These are phyloP conservation scores for Medicago arabica DNA, from an alignment of 306 rosid genomes.

Conservation along the genomic window DNA sequence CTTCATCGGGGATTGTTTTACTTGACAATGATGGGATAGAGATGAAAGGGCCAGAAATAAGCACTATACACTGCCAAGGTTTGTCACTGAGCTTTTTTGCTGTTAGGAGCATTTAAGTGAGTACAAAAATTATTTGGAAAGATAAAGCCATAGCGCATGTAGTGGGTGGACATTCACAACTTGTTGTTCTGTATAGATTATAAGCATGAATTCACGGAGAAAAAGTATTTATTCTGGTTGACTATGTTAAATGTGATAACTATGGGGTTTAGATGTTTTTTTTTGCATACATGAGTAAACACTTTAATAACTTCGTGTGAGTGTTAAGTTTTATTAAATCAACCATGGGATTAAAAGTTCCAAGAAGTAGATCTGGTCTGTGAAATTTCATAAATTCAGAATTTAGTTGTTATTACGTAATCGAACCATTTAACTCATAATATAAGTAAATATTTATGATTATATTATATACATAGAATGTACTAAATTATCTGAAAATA, in stretches of 20 bases:
- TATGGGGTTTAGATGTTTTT: constrained; percentile 9
- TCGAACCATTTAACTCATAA: not conserved
- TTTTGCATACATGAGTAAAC: not conserved
- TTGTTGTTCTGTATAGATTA: not conserved
- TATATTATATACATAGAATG: not conserved
- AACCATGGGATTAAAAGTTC: not conserved
- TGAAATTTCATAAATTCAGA: constrained; percentile 10
- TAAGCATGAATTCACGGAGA: constrained; percentile 18
- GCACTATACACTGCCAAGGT: constrained; percentile 82
- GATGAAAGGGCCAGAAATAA: constrained; percentile 70
- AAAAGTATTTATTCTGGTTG: constrained; percentile 24
- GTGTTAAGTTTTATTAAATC: not conserved
- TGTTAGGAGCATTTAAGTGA: constrained; percentile 20
- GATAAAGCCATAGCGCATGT: constrained; percentile 17
- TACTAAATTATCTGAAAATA: not conserved
- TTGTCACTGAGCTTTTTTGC: constrained; percentile 49
- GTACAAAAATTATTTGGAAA: constrained; percentile 9
- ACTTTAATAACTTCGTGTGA: not conserved
- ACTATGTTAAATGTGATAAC: constrained; percentile 29
- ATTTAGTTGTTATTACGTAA: not conserved
- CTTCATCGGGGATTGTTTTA: constrained; percentile 72
- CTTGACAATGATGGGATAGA: constrained; percentile 69
- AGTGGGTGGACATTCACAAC: not conserved
- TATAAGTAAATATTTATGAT: not conserved
- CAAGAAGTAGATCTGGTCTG: constrained; percentile 4